Conservation (phyloP, 306 rosid genomes). For the Gillenia trifoliata region DNA sequence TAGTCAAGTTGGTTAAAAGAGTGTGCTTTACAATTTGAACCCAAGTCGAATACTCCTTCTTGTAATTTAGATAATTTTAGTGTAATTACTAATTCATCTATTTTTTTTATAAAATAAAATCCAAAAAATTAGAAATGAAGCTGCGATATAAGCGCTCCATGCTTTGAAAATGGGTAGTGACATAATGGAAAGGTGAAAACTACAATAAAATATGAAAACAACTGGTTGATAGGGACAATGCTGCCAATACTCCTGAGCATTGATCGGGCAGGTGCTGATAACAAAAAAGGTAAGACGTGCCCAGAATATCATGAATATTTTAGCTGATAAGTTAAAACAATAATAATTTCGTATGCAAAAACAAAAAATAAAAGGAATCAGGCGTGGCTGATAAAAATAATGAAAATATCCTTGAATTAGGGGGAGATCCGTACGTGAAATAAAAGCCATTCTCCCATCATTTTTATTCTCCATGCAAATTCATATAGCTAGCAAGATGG, state of each 20-base stretch:
- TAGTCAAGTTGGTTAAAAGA: background rate
- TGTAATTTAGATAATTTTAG: too few relatives aligned
- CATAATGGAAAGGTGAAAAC: slow-evolving; percentile 7
- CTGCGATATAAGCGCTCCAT: background rate
- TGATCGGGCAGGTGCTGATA: slow-evolving; percentile 33
- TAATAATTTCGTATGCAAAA: slow-evolving; percentile 34
- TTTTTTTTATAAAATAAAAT: background rate
- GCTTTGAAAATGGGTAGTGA: background rate
- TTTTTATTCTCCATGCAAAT: slow-evolving; percentile 65
- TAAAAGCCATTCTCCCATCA: slow-evolving; percentile 45
- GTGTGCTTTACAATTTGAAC: too few relatives aligned
- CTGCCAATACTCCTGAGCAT: slow-evolving; percentile 41
- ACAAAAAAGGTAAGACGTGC: slow-evolving; percentile 44
- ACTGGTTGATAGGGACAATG: slow-evolving; percentile 38
- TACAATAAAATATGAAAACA: slow-evolving; percentile 4
- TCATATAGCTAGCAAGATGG: slow-evolving; percentile 45
- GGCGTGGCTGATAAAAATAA: slow-evolving; percentile 69
- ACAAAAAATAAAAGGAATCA: slow-evolving; percentile 40
- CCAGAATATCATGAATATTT: slow-evolving; percentile 51
- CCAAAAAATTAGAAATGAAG: background rate
- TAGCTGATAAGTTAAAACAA: slow-evolving; percentile 28
- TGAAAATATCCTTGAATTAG: slow-evolving; percentile 75
- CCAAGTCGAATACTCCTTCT: background rate
- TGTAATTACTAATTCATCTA: too few relatives aligned
- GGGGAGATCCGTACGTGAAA: slow-evolving; percentile 60